phyloP scores from a whole-genome alignment of 2,329 filamentous ascomycete genomes.

The Dactylellina cionopaga region DNA sequence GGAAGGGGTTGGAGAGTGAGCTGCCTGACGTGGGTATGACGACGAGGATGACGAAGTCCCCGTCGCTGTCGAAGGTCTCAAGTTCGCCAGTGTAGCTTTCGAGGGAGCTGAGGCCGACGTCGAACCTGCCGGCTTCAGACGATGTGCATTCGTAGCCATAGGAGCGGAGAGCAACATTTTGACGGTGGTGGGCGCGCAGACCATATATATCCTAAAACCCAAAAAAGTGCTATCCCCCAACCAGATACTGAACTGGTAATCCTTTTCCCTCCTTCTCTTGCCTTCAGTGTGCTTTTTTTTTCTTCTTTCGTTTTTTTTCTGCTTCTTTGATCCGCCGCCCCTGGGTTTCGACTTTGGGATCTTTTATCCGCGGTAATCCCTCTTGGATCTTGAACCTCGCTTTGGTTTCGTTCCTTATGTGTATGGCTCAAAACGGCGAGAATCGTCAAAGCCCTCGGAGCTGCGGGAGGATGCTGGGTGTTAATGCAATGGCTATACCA shows the following conservation, averaged over 20 bases:
- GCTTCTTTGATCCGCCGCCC: constrained; percentile 29
- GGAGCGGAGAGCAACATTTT: constrained; percentile 53
- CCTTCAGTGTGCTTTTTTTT: constrained; percentile 9
- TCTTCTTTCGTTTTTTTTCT: neutral
- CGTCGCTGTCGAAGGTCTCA: constrained; percentile 50
- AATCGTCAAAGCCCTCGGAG: constrained; percentile 30
- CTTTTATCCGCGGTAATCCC: constrained; percentile 49
- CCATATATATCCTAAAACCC: constrained; percentile 40
- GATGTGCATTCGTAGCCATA: constrained; percentile 52
- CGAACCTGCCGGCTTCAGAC: constrained; percentile 52
- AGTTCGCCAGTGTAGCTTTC: constrained; percentile 42
- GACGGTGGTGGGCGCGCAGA: constrained; percentile 38
- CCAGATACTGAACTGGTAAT: neutral
- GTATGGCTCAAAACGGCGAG: constrained; percentile 4
- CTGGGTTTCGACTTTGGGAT: constrained; percentile 39
- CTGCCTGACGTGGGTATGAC: constrained; percentile 33
- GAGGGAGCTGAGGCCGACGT: constrained; percentile 49
- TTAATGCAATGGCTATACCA: constrained; percentile 33
- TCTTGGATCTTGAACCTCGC: constrained; percentile 16
- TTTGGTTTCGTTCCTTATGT: constrained; percentile 23
- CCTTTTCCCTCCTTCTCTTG: constrained; percentile 8
- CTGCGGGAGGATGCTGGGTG: constrained; percentile 18
- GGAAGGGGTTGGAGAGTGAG: constrained; percentile 51
- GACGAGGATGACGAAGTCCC: constrained; percentile 49
- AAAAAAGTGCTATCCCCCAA: constrained; percentile 21